Conservation (phyloP, 2,329 filamentous ascomycete genomes). For the Rhexocercosporidium sp. region DNA sequence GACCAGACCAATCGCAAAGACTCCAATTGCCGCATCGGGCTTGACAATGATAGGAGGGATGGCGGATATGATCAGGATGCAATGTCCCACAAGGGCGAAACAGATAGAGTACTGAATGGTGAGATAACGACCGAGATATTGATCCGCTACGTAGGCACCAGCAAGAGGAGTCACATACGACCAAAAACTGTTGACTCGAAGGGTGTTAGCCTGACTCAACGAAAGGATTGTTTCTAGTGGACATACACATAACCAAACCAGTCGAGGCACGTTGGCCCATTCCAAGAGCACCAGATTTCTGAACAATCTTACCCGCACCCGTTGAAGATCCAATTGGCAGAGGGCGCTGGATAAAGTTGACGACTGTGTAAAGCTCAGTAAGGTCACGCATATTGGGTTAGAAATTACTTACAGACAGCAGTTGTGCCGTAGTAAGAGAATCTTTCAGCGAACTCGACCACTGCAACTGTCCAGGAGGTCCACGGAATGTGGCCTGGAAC, state of each 20-base stretch:
- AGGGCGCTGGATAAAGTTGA: constrained; percentile 55
- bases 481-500: constrained; percentile 55
- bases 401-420: constrained; percentile 56
- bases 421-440: constrained; percentile 70
- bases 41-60: constrained; percentile 52
- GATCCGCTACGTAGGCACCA: constrained; percentile 60
- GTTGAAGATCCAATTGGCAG: constrained; percentile 49
- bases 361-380: constrained; percentile 44
- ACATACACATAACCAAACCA: constrained; percentile 52
- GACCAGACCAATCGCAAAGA: constrained; percentile 56
- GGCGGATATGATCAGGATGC: constrained; percentile 58
- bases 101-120: constrained; percentile 57
- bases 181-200: constrained; percentile 44
- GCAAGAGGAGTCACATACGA: constrained; percentile 49
- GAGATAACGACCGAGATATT: constrained; percentile 64
- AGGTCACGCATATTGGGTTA: constrained; percentile 13
- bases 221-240: constrained; percentile 23
- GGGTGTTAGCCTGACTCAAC: not conserved
- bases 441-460: constrained; percentile 67
- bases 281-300: constrained; percentile 46
- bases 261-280: constrained; percentile 56
- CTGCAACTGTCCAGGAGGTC: constrained; percentile 54
- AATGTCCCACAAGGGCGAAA: constrained; percentile 55
- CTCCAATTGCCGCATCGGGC: constrained; percentile 49
- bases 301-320: constrained; percentile 47